phyloP scores from a whole-genome alignment of 23 red algal species.

The Gracilaria gracilis region DNA sequence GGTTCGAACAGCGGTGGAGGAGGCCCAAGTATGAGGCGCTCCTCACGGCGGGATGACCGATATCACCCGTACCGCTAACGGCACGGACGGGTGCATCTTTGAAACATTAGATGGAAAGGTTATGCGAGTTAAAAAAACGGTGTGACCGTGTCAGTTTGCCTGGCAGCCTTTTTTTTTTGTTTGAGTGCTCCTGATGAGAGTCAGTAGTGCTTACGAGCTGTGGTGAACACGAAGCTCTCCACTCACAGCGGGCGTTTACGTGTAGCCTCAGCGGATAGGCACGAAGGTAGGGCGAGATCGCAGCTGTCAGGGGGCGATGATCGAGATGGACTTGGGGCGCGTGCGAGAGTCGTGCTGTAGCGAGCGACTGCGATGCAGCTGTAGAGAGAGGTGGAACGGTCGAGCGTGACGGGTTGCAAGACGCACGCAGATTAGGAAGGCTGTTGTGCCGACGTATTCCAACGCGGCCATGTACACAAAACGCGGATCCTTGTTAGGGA shows the following conservation, averaged over 20 bases:
- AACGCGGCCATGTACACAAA: conserved; percentile 55
- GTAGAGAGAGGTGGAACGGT: background rate
- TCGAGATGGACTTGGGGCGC: background rate
- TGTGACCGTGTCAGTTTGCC: conserved; percentile 32
- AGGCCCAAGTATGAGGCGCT: conserved; percentile 43
- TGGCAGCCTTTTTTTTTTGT: background rate
- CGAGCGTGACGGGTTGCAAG: conserved; percentile 19
- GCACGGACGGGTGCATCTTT: background rate
- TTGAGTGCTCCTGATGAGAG: too few relatives aligned
- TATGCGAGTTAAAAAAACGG: conserved; percentile 20
- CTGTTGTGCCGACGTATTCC: conserved; percentile 58
- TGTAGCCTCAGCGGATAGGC: too few relatives aligned
- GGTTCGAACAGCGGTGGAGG: conserved; percentile 10
- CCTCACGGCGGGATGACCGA: conserved; percentile 63
- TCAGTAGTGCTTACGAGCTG: too few relatives aligned
- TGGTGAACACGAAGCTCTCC: too few relatives aligned
- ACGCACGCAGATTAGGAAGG: conserved; percentile 35
- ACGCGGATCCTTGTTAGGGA: conserved; percentile 71
- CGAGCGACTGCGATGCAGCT: background rate
- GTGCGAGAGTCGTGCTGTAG: background rate
- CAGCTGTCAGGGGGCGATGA: background rate
- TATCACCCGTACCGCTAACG: conserved; percentile 73
- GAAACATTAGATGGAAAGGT: background rate
- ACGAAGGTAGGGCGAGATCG: too few relatives aligned
- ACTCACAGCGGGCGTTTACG: too few relatives aligned